Percentiles rank a stretch among this genome's conserved stretches.
These are phyloP conservation scores for Gaertneriomyces semiglobifer DNA, from an alignment of 192 early-diverging fungal species.

Conservation along the genomic window DNA sequence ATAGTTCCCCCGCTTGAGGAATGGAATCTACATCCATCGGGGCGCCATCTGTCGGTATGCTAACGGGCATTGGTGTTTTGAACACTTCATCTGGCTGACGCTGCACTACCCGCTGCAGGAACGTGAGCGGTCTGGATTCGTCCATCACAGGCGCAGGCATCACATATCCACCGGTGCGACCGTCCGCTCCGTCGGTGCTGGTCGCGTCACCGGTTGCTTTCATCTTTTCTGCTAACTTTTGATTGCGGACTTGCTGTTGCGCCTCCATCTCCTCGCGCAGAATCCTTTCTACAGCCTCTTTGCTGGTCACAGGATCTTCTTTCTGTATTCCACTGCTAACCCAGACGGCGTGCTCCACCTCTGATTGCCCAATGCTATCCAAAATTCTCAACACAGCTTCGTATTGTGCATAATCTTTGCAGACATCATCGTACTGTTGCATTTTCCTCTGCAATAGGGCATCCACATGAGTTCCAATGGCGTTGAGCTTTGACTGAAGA, in stretches of 20 bases:
- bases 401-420: slow-evolving; percentile 5
- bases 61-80: no score
- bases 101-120: no score
- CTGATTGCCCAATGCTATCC: slow-evolving; percentile 6
- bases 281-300: slow-evolving; percentile 10
- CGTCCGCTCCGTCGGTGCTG: slow-evolving; percentile 6
- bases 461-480: slow-evolving; percentile 18
- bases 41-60: no score
- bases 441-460: slow-evolving; percentile 17
- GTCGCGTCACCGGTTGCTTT: neutral
- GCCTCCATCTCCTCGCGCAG: neutral
- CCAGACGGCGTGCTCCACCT: no score
- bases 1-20: no score
- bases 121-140: no score
- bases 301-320: slow-evolving; percentile 1
- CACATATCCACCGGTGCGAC: no score
- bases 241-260: neutral
- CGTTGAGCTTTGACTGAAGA: slow-evolving; percentile 19
- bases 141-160: no score
- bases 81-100: no score
- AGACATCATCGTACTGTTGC: slow-evolving; percentile 22
- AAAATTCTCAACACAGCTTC: slow-evolving; percentile 1
- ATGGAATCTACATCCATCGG: no score
- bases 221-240: neutral
- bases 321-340: no score